Conservation (phyloP, 192 early-diverging fungal species). For the Podila epicladia region DNA sequence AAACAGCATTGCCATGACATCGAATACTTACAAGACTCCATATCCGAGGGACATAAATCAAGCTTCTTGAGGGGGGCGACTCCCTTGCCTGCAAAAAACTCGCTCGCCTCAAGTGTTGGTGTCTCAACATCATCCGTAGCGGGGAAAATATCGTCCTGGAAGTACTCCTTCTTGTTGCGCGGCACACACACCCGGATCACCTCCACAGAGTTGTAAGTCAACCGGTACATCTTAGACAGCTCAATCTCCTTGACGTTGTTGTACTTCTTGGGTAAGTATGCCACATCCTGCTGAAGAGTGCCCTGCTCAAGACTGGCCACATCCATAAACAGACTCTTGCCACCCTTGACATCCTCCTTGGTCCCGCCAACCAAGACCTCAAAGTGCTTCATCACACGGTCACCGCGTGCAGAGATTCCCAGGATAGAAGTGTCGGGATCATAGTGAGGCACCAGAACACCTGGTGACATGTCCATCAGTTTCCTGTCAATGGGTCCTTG, state of each 20-base stretch:
- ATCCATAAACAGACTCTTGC: slow-evolving; percentile 44
- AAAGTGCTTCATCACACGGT: slow-evolving; percentile 79
- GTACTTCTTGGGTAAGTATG: slow-evolving; percentile 74
- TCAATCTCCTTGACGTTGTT: slow-evolving; percentile 77
- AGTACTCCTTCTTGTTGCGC: slow-evolving; percentile 83
- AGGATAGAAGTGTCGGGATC: slow-evolving; percentile 77
- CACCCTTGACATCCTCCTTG: slow-evolving; percentile 8
- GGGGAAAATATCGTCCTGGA: slow-evolving; percentile 90
- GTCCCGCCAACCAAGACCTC: slow-evolving; percentile 60
- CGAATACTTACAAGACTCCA: slow-evolving; percentile 36
- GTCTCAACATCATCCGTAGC: slow-evolving; percentile 67
- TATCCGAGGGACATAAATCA: slow-evolving; percentile 23
- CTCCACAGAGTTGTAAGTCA: slow-evolving; percentile 76
- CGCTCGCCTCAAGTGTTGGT: slow-evolving; percentile 55
- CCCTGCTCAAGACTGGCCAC: slow-evolving; percentile 71
- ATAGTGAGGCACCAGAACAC: slow-evolving; percentile 72
- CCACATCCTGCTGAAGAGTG: slow-evolving; percentile 73
- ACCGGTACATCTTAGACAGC: slow-evolving; percentile 72
- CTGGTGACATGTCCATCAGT: slow-evolving; percentile 79
- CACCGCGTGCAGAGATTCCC: slow-evolving; percentile 81
- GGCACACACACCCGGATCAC: slow-evolving; percentile 80
- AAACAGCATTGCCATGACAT: neutral
- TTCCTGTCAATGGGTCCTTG: slow-evolving; percentile 52
- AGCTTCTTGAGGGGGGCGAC: slow-evolving; percentile 2
- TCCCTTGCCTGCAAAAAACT: slow-evolving; percentile 64